Evolutionary conservation across 805 yeast genomes (phyloP).

Genomic region (Yamadazyma philogaea): DNA sequence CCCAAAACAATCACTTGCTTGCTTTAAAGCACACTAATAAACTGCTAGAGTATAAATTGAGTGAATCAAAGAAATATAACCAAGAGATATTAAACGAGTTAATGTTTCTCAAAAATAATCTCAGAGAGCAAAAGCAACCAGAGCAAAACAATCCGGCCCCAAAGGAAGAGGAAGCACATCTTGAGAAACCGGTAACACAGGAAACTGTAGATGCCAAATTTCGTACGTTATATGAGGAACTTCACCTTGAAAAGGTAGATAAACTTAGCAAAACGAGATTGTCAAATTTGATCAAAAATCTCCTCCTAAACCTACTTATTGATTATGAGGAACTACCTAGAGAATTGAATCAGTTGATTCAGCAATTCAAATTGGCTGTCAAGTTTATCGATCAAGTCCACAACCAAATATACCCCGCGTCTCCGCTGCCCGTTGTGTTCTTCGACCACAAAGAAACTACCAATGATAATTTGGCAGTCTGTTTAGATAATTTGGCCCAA

Average conservation of each 20-base stretch:
- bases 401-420: conserved; percentile 18
- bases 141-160: not conserved
- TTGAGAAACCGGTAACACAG: conserved; percentile 18
- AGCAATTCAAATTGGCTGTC: conserved; percentile 22
- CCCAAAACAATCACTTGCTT: not conserved
- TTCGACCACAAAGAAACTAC: conserved; percentile 2
- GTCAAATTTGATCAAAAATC: conserved; percentile 29
- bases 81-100: conserved; percentile 21
- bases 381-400: conserved; percentile 35
- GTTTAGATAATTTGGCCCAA: conserved; percentile 13
- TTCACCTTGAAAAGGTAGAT: conserved; percentile 31
- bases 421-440: conserved; percentile 5
- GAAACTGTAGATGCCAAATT: conserved; percentile 21
- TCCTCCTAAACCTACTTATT: conserved; percentile 33
- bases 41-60: conserved; percentile 15
- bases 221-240: conserved; percentile 21
- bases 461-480: conserved; percentile 8
- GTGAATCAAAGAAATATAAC: conserved; percentile 15
- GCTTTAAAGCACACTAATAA: conserved; percentile 14
- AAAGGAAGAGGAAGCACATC: not conserved
- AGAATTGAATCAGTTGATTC: conserved; percentile 26
- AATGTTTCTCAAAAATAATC: conserved; percentile 3
- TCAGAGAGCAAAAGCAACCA: not conserved
- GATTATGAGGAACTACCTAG: conserved; percentile 25
- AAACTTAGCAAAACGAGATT: conserved; percentile 24